phyloP scores from a whole-genome alignment of 176 grass and related monocot genomes.

The Bothriochloa decipiens region DNA sequence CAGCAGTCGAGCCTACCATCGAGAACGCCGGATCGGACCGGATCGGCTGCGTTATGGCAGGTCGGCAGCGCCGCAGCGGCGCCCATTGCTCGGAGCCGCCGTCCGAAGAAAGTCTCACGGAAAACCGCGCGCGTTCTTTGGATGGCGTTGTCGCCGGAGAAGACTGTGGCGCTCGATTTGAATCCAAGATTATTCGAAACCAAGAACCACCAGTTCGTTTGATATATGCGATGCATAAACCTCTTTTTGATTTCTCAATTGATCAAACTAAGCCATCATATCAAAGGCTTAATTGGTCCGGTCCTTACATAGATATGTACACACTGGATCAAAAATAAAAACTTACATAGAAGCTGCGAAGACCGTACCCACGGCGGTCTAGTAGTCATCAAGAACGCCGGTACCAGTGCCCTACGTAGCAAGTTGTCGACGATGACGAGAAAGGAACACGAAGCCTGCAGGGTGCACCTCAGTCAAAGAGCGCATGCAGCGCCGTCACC shows the following conservation, averaged over 20 bases:
- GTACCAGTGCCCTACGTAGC: neutral
- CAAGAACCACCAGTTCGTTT: too few species aligned
- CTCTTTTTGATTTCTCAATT: neutral
- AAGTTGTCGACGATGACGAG: neutral
- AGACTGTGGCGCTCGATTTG: neutral
- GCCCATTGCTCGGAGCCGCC: neutral
- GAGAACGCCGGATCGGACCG: neutral
- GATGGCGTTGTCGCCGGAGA: neutral
- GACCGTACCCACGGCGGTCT: neutral
- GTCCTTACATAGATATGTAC: conserved; percentile 26
- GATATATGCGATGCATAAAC: too few species aligned
- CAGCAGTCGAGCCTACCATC: neutral
- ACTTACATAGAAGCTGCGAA: neutral
- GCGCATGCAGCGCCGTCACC: neutral
- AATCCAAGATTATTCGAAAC: neutral
- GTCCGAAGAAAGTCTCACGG: neutral
- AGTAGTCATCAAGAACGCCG: neutral
- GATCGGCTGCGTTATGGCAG: neutral
- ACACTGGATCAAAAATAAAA: neutral
- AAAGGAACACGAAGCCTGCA: neutral
- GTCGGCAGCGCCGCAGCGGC: neutral
- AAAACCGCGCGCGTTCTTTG: neutral
- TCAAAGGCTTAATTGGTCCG: neutral
- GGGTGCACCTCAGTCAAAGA: too few species aligned
- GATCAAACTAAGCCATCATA: conserved; percentile 8